Evolutionary conservation across 495 filamentous ascomycete species (phyloP).

Genomic region (Chaetomium tenue): DNA sequence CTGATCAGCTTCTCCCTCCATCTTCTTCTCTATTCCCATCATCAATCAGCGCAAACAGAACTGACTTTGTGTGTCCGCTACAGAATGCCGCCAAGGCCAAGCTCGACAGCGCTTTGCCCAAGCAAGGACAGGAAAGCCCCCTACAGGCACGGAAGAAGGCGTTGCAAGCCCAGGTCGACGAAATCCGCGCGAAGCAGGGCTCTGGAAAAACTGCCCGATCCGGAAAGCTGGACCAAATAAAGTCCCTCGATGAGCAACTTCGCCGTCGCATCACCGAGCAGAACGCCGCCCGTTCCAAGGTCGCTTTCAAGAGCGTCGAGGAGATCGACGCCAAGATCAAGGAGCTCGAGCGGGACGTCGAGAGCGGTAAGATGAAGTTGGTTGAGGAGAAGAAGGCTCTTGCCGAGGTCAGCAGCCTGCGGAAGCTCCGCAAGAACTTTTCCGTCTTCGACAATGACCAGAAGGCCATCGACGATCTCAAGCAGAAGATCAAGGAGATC

Average conservation of each 20-base stretch:
- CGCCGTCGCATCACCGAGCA: slow-evolving; percentile 79
- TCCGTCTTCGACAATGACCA: slow-evolving; percentile 75
- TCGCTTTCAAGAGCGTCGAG: slow-evolving; percentile 80
- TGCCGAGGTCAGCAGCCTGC: slow-evolving; percentile 71
- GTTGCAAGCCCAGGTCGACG: slow-evolving; percentile 65
- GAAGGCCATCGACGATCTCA: slow-evolving; percentile 79
- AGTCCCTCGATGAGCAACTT: slow-evolving; percentile 75
- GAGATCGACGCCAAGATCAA: slow-evolving; percentile 82
- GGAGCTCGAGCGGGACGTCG: slow-evolving; percentile 76
- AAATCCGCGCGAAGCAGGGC: slow-evolving; percentile 78
- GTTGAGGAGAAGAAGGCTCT: slow-evolving; percentile 97
- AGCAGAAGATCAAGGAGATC: slow-evolving; percentile 78
- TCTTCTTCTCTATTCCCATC: neutral
- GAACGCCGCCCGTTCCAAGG: slow-evolving; percentile 72
- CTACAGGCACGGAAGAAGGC: slow-evolving; percentile 65
- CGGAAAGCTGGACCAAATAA: slow-evolving; percentile 79
- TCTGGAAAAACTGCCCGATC: slow-evolving; percentile 75
- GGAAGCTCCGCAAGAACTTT: slow-evolving; percentile 89
- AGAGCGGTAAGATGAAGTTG: slow-evolving; percentile 82
- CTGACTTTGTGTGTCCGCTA: slow-evolving; percentile 18
- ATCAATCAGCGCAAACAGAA: neutral
- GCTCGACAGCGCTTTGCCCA: slow-evolving; percentile 70
- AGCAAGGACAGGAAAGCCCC: slow-evolving; percentile 68
- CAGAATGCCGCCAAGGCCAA: slow-evolving; percentile 84
- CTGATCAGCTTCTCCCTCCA: neutral